A percentile compares a stretch with the other conserved stretches of the same genome.
phyloP scores from a whole-genome alignment of 2,329 filamentous ascomycete species.

The Aspergillus pseudoglaucus region DNA sequence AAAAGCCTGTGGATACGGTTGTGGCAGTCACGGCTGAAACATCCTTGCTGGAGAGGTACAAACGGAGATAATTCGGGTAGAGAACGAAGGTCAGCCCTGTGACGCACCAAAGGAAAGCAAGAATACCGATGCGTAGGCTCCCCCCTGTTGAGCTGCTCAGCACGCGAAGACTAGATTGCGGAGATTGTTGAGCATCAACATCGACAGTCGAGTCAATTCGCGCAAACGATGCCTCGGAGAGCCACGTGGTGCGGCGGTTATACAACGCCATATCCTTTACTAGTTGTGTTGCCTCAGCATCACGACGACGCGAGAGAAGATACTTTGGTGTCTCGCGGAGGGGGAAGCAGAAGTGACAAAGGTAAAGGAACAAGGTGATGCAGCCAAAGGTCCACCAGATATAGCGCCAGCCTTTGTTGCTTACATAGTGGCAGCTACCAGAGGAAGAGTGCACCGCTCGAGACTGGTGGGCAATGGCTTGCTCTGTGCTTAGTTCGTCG shows the following conservation, averaged over 20 bases:
- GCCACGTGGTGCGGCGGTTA: conserved; percentile 12
- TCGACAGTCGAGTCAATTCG: conserved; percentile 13
- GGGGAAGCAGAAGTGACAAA: conserved; percentile 12
- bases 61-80: conserved; percentile 12
- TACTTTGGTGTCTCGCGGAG: conserved; percentile 15
- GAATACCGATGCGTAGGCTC: background rate
- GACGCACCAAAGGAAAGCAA: conserved; percentile 10
- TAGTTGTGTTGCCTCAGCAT: conserved; percentile 13
- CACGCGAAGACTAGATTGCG: background rate
- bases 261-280: conserved; percentile 14
- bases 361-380: conserved; percentile 14
- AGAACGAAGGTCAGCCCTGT: conserved; percentile 13
- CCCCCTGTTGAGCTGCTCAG: background rate
- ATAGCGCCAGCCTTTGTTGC: conserved; percentile 19
- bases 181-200: conserved; percentile 1
- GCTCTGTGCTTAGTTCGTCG: conserved; percentile 9
- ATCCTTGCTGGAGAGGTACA: conserved; percentile 7
- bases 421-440: conserved; percentile 14
- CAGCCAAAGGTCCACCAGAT: conserved; percentile 18
- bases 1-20: conserved; percentile 7
- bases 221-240: conserved; percentile 12
- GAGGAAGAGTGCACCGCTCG: background rate
- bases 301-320: conserved; percentile 10
- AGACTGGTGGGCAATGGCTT: conserved; percentile 3
- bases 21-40: conserved; percentile 7